Evolutionary conservation across 768 basidiomycete genomes (phyloP).

Genomic region (Calocera cornea): DNA sequence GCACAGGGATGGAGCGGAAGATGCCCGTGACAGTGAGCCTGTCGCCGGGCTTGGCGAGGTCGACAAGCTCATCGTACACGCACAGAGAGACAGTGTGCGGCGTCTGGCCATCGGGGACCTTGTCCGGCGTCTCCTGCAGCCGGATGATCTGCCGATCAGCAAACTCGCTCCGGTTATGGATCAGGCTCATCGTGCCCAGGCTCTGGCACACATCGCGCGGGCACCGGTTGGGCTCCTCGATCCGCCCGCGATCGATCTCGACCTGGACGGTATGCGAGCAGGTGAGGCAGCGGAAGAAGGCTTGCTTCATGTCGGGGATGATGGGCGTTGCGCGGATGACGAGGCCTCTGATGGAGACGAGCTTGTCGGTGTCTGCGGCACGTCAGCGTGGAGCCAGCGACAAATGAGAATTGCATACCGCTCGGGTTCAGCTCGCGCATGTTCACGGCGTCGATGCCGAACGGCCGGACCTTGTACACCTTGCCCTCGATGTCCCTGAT

Average conservation of each 20-base stretch:
- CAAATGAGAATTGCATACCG: constrained; percentile 36
- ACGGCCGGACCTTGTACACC: constrained; percentile 89
- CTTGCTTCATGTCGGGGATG: constrained; percentile 96
- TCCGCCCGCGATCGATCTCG: constrained; percentile 96
- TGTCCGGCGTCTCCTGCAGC: constrained; percentile 94
- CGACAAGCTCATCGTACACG: constrained; percentile 97
- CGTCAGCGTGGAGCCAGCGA: not conserved
- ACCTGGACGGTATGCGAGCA: constrained; percentile 96
- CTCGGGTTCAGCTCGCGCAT: constrained; percentile 93
- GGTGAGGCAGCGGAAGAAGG: constrained; percentile 93
- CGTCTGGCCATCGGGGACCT: constrained; percentile 94
- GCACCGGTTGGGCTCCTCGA: constrained; percentile 82
- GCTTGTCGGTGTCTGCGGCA: constrained; percentile 83
- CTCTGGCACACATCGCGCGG: constrained; percentile 86
- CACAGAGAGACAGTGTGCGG: constrained; percentile 94
- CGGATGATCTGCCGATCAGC: constrained; percentile 91
- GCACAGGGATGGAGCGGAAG: constrained; percentile 88
- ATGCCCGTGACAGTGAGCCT: constrained; percentile 82
- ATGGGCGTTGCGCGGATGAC: constrained; percentile 95
- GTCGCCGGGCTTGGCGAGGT: constrained; percentile 92
- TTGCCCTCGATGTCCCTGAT: constrained; percentile 75
- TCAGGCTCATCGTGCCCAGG: constrained; percentile 80
- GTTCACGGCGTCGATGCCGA: constrained; percentile 68
- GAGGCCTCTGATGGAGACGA: constrained; percentile 88
- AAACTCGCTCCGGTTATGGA: constrained; percentile 95